A percentile compares a stretch with the other conserved stretches of the same genome.
phyloP scores from a whole-genome alignment of 768 basidiomycete species.

The Paxillus ammoniavirescens region DNA sequence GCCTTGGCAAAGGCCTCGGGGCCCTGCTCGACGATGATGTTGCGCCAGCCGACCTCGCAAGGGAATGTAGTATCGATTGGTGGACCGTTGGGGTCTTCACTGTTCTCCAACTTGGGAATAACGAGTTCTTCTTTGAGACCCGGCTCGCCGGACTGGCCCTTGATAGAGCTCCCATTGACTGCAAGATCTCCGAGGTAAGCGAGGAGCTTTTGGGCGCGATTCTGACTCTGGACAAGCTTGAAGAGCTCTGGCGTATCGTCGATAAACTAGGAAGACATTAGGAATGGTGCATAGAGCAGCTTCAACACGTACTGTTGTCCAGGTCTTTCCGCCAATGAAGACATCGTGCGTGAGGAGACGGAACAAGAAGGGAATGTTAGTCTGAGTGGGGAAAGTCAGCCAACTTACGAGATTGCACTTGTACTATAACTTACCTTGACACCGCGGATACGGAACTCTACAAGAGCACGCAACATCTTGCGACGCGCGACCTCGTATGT shows the following conservation, averaged over 20 bases:
- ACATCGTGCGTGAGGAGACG: constrained; percentile 94
- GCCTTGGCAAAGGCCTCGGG: constrained; percentile 99
- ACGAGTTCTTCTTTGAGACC: constrained; percentile 88
- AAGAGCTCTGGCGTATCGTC: constrained; percentile 99
- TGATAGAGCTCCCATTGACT: constrained; percentile 98
- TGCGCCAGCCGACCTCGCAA: constrained; percentile 92
- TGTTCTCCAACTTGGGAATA: constrained; percentile 77
- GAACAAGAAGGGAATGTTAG: constrained; percentile 99
- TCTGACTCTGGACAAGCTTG: constrained; percentile 96
- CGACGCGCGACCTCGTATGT: constrained; percentile 98
- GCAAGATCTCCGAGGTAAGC: constrained; percentile 97
- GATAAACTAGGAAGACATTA: constrained; percentile 69
- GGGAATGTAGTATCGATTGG: constrained; percentile 79
- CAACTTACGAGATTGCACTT: background rate
- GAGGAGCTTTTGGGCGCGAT: constrained; percentile 96
- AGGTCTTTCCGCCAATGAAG: constrained; percentile 95
- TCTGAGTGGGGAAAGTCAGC: constrained; percentile 44
- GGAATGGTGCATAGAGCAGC: background rate
- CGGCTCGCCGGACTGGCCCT: constrained; percentile 93
- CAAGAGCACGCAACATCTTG: constrained; percentile 99
- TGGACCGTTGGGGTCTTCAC: constrained; percentile 69
- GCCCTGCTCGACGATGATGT: constrained; percentile 96
- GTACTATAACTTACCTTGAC: constrained; percentile 64
- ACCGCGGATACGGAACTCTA: constrained; percentile 99
- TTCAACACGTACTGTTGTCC: constrained; percentile 75